Evolutionary conservation across 2,329 filamentous ascomycete genomes (phyloP).

Genomic region (Myriosclerotinia scirpicola): DNA sequence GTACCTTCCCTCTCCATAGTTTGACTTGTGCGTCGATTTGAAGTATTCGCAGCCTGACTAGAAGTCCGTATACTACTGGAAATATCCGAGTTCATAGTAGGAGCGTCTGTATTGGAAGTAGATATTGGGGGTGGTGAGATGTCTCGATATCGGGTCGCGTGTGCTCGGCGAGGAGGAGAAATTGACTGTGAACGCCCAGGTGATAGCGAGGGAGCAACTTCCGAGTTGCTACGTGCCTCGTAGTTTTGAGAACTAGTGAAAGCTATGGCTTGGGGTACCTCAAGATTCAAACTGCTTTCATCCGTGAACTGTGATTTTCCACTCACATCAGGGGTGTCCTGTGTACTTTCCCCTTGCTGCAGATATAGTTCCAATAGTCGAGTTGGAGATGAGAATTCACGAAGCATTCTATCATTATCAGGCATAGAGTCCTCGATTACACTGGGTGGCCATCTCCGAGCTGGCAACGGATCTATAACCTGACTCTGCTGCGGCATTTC

Average conservation of each 20-base stretch:
- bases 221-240: background rate
- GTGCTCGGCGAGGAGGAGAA: background rate
- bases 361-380: slow-evolving; percentile 52
- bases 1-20: background rate
- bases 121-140: background rate
- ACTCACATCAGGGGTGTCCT: slow-evolving; percentile 29
- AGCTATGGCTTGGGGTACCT: slow-evolving; percentile 7
- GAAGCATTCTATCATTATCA: slow-evolving; percentile 40
- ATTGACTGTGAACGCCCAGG: background rate
- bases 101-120: background rate
- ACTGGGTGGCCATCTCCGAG: slow-evolving; percentile 49
- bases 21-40: slow-evolving; percentile 3
- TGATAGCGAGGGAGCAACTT: background rate
- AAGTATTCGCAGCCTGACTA: background rate
- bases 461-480: background rate
- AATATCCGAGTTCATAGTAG: background rate
- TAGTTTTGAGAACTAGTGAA: background rate
- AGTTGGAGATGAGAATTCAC: slow-evolving; percentile 49
- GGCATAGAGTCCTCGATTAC: slow-evolving; percentile 57
- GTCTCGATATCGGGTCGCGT: background rate
- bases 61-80: background rate
- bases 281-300: slow-evolving; percentile 15
- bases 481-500: background rate
- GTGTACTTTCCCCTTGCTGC: slow-evolving; percentile 41
- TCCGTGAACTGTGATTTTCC: slow-evolving; percentile 7